phyloP scores from a whole-genome alignment of 495 filamentous ascomycete genomes.

The Diplogelasinospora grovesii region DNA sequence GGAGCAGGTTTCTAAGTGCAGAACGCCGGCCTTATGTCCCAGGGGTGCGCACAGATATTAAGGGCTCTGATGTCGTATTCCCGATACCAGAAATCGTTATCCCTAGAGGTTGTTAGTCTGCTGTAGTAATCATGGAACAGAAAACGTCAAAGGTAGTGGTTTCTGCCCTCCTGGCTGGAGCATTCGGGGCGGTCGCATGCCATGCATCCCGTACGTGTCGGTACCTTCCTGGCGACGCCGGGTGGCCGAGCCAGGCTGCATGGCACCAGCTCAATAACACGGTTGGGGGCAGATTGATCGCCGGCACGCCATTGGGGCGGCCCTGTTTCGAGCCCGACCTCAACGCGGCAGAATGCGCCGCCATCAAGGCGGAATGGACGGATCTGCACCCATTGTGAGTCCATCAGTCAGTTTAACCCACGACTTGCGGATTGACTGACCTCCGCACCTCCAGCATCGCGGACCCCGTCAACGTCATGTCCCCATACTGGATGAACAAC shows the following conservation, averaged over 20 bases:
- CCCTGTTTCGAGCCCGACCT: constrained; percentile 33
- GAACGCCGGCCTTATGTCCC: too few relatives aligned
- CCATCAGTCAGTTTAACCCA: constrained; percentile 2
- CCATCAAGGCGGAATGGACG: constrained; percentile 8
- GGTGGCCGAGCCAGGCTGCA: constrained; percentile 13
- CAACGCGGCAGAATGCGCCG: constrained; percentile 14
- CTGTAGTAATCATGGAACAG: too few relatives aligned
- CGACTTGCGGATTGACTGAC: neutral
- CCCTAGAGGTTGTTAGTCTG: too few relatives aligned
- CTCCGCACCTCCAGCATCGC: neutral
- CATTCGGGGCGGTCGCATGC: too few relatives aligned
- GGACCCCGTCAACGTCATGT: constrained; percentile 30
- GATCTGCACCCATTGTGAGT: constrained; percentile 7
- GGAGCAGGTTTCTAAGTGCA: too few relatives aligned
- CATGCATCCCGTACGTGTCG: constrained; percentile 13
- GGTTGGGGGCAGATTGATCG: constrained; percentile 18
- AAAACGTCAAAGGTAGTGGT: too few relatives aligned
- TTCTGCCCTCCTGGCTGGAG: too few relatives aligned
- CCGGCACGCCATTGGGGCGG: constrained; percentile 28
- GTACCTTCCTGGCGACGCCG: constrained; percentile 18
- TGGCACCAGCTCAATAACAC: constrained; percentile 23
- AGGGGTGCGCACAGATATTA: too few relatives aligned
- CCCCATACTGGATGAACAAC: constrained; percentile 39
- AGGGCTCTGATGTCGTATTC: too few relatives aligned
- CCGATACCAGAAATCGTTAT: too few relatives aligned